Base-by-base conservation (phyloP, 176 grass and related monocot genomes). In the Avena sativa region DNA sequence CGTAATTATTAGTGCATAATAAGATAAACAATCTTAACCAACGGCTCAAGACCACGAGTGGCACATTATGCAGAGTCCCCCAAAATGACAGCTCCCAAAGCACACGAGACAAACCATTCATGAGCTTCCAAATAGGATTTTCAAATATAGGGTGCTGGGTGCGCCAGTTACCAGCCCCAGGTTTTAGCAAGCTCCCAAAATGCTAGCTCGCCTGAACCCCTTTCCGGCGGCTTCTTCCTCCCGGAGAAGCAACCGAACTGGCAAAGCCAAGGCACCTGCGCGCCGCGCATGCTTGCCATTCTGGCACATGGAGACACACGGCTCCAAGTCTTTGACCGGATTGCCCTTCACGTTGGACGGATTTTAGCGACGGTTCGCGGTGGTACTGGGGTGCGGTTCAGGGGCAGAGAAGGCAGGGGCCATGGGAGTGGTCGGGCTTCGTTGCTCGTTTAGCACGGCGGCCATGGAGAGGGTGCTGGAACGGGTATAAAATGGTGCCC, bases 321-420 rank as follows among this genome's bases (percentile, higher is more conserved):
- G 43, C 71, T 48, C 43, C 43, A 73, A 48, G 23, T 34, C 74
- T 32, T 50, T 81, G 79, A 30, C 60, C 26, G 12, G 1, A 62
- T 79, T 46, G 56, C 36, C 77, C 77, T 79, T 62, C 80, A n/a
- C 20, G 12, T 50, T 30, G 19, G 4, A 44, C n/a, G 36, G 36
- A 73, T 83, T 57, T 44, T 20, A 28, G 67, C 64, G 28, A 17
- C 79, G 16, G 9, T 12, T 19, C 17, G 50, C 49, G 52, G 65
- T 38, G 30, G 66, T 57, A 58, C n/a, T 44, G n/a, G 20, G 72
- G 23, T 56, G 75, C 21, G 59, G 74, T 34, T 59, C 9, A 71
- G 61, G 86, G 30, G 87, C 74, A 53, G 40, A 87, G 36, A 30
- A 47, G 67, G 83, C 76, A 84, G 88, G 63, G 19, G 84, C 78